Conservation (phyloP, 2,329 filamentous ascomycete species). For the Paecilomyces formosus region DNA sequence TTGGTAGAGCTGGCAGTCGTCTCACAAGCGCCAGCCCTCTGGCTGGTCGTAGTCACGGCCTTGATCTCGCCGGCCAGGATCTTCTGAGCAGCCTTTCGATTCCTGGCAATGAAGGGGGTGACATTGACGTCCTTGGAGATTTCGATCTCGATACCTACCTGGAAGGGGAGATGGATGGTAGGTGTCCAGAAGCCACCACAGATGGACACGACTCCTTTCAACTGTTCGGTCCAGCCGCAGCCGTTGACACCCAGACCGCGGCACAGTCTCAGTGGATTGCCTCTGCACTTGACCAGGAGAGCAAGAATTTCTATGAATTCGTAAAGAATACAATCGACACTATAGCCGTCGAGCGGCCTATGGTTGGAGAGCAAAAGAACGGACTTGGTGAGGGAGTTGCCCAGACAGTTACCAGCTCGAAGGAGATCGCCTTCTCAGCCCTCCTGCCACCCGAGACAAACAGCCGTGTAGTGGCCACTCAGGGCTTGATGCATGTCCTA, state of each 20-base stretch:
- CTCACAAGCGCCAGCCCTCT: slow-evolving; percentile 56
- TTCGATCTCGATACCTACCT: slow-evolving; percentile 25
- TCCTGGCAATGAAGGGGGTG: slow-evolving; percentile 14
- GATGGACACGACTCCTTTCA: slow-evolving; percentile 34
- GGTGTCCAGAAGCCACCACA: slow-evolving; percentile 9
- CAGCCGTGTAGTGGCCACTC: slow-evolving; percentile 57
- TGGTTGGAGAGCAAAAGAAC: not conserved
- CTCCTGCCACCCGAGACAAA: slow-evolving; percentile 56
- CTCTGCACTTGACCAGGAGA: slow-evolving; percentile 51
- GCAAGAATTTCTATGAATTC: slow-evolving; percentile 57
- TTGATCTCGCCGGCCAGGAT: slow-evolving; percentile 18
- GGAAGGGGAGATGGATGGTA: slow-evolving; percentile 21
- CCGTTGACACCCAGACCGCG: slow-evolving; percentile 44
- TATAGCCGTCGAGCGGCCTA: not conserved
- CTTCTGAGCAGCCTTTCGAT: slow-evolving; percentile 14
- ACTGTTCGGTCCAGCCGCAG: slow-evolving; percentile 36
- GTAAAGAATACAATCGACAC: slow-evolving; percentile 43
- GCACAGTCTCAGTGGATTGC: slow-evolving; percentile 41
- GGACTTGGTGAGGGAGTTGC: not conserved
- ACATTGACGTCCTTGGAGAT: slow-evolving; percentile 15
- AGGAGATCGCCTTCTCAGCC: slow-evolving; percentile 56
- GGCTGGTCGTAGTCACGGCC: slow-evolving; percentile 41
- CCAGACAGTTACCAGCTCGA: not conserved
- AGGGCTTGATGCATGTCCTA: slow-evolving; percentile 69
- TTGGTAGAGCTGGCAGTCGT: slow-evolving; percentile 40